Evolutionary conservation across 768 basidiomycete species (phyloP).

Genomic region (Obba rivulosa): DNA sequence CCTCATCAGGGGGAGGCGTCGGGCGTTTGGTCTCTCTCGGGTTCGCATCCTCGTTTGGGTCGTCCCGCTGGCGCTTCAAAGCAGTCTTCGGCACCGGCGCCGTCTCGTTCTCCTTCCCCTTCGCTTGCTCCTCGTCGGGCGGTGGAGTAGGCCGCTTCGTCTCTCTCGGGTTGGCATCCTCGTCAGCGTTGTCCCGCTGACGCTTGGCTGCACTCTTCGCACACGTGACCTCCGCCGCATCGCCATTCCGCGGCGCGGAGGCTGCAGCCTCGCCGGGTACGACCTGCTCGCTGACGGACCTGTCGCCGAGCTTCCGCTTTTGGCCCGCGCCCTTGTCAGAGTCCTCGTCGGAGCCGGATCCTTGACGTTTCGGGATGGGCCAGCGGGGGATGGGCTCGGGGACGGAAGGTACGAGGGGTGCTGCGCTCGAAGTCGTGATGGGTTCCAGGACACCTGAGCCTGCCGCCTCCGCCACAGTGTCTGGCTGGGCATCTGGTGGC

Average conservation of each 20-base stretch:
- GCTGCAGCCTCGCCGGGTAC: conserved; percentile 10
- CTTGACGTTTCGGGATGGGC: background rate
- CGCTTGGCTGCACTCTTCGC: conserved; percentile 44
- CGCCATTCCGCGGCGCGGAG: conserved; percentile 2
- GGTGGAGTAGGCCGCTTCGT: conserved; percentile 57
- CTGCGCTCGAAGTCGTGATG: background rate
- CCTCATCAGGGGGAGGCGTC: conserved; percentile 62
- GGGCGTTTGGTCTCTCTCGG: conserved; percentile 42
- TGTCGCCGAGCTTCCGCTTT: conserved; percentile 66
- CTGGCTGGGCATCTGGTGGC: conserved; percentile 16
- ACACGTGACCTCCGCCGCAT: conserved; percentile 1
- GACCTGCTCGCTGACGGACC: conserved; percentile 54
- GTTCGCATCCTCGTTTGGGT: conserved; percentile 56
- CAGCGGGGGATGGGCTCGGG: background rate
- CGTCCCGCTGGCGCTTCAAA: conserved; percentile 57
- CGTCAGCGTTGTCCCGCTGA: conserved; percentile 55
- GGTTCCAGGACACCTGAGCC: background rate
- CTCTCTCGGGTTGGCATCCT: conserved; percentile 51
- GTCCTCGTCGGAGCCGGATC: conserved; percentile 22
- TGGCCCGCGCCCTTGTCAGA: conserved; percentile 50
- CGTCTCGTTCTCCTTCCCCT: conserved; percentile 9
- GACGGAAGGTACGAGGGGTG: background rate
- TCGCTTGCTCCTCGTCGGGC: conserved; percentile 43
- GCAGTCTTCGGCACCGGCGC: background rate
- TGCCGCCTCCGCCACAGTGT: conserved; percentile 7